Evolutionary conservation across 2,329 filamentous ascomycete genomes (phyloP), one percentile per base, ranked within the genome.

Genomic region (Fusarium veterinarium): DNA sequence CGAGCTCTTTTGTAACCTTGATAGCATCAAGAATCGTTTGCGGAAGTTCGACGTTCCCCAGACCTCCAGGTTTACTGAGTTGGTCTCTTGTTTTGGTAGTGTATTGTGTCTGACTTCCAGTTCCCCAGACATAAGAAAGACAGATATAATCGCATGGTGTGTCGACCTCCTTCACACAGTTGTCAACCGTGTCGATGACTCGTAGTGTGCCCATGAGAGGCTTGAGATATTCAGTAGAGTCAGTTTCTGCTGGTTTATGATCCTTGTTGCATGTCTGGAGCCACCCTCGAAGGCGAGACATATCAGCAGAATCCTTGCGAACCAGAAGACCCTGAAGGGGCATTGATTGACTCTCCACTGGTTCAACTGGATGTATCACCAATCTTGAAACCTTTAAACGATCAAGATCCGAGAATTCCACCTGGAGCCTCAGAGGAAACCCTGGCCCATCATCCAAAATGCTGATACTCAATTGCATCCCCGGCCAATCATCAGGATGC

Each of bases 111-210:
- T 70, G 65, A 8, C 53, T 69, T 5, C 67, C 67, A 10, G 60
- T 69, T 13, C 67, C 67, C 67, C 65, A 70, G 6, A 70, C 67
- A 14, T 70, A 70, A 0, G 67, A 70, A 20, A 70, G 60, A 3
- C 67, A 70, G 12, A 53, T 49, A 4, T 69, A 70, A 10, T 60
- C 52, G 19, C 53, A 70, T 6, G 65, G 65, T 1, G 40, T 48
- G 2, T 69, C 9, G 8, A 65, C 53, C 5, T 57, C 60, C 19
- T 49, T 51, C 13, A 69, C 53, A 13, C 53, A 69, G 5, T 60
- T 56, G 0, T 69, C 65, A 3, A 28, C 2, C 2, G 53, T 69
- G 7, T 70, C 65, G 0, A 70, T 64, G 10, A 70, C 49, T 35
- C 65, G 40, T 1, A 70, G 13, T 5, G 9, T 57, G 8, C 20